These are phyloP conservation scores for Ambrosia hybrid DNA, from an alignment of 140 eudicot species.

Conservation along the genomic window DNA sequence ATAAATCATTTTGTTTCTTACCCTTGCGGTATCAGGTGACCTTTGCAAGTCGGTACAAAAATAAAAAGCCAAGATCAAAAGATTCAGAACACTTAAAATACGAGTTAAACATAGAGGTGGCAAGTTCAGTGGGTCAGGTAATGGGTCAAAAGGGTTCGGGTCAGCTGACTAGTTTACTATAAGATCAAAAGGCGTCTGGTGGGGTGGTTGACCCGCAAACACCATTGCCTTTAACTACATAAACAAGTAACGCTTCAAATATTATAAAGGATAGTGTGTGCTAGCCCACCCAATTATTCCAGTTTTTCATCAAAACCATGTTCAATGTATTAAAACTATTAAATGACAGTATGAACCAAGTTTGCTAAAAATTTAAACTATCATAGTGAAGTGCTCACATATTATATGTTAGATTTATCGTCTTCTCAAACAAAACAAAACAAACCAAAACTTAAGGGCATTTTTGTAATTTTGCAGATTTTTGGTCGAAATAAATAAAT, in stretches of 20 bases:
- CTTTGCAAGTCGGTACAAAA: conserved; percentile 22
- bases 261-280: too few relatives aligned
- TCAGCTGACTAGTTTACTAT: background rate
- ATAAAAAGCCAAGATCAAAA: background rate
- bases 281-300: background rate
- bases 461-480: too few relatives aligned
- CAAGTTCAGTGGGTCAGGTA: background rate
- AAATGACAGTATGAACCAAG: too few relatives aligned
- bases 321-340: too few relatives aligned
- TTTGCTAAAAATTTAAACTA: background rate
- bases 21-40: conserved; percentile 45
- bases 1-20: conserved; percentile 36
- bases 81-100: background rate
- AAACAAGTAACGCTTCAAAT: too few relatives aligned
- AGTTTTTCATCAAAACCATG: too few relatives aligned
- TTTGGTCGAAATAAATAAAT: too few relatives aligned
- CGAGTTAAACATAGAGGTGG: background rate
- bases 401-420: background rate
- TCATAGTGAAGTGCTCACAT: background rate
- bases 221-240: too few relatives aligned
- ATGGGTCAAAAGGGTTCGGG: background rate
- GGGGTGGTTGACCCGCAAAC: background rate
- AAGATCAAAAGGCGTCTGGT: too few relatives aligned
- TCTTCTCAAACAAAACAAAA: background rate
- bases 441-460: background rate